Conservation (phyloP, 2,329 filamentous ascomycete genomes). For the Tolypocladium endophyticum region DNA sequence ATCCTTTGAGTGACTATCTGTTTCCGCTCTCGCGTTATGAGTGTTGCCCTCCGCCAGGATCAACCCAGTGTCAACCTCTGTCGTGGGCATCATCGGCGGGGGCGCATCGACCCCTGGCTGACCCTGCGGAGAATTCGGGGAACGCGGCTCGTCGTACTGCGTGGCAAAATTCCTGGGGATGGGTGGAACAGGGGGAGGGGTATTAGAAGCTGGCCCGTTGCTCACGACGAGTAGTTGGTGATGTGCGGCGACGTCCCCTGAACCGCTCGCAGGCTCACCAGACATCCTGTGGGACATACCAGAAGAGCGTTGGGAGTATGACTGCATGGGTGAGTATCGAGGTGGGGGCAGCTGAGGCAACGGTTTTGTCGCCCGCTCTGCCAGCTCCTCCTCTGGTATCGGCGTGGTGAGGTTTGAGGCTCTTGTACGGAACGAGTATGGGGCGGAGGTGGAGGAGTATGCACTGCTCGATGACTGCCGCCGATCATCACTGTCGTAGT, state of each 20-base stretch:
- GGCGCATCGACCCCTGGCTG: slow-evolving; percentile 1
- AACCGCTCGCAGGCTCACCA: background rate
- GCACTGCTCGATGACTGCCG: slow-evolving; percentile 7
- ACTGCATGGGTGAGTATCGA: background rate
- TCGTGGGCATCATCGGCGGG: background rate
- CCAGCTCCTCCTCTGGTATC: slow-evolving; percentile 7
- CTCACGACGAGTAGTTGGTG: slow-evolving; percentile 3
- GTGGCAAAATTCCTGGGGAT: background rate
- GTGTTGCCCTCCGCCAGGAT: slow-evolving; percentile 9
- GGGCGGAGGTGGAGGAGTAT: slow-evolving; percentile 6
- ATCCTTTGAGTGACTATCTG: slow-evolving; percentile 12
- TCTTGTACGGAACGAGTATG: slow-evolving; percentile 2
- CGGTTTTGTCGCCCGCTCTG: background rate
- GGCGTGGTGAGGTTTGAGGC: slow-evolving; percentile 5
- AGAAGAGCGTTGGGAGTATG: background rate
- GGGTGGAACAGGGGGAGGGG: background rate
- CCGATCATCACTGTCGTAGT: slow-evolving; percentile 7
- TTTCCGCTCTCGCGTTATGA: background rate
- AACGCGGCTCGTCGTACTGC: background rate
- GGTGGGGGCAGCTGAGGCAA: slow-evolving; percentile 4
- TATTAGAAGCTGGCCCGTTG: background rate
- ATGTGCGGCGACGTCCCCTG: slow-evolving; percentile 3
- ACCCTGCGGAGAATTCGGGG: background rate
- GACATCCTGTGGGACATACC: background rate
- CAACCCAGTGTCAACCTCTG: slow-evolving; percentile 8